Evolutionary conservation across 192 early-diverging fungal species (phyloP), one percentile per base, ranked within the genome.

Genomic region (Backusella australiensis): DNA sequence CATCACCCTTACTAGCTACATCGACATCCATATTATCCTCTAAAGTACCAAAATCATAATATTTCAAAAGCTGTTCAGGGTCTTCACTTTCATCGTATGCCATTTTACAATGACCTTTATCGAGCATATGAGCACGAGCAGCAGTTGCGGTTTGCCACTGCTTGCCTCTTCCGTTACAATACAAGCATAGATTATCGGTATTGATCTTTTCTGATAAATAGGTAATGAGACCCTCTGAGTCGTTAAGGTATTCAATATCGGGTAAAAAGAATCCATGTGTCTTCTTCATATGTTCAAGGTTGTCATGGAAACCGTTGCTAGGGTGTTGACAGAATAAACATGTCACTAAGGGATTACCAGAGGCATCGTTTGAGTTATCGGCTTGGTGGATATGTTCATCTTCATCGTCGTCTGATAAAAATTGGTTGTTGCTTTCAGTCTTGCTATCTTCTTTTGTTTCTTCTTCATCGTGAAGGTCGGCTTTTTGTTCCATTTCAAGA

Each of bases 81-180:
- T 99, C 96, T 5, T 91, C 91, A 44, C 93, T 94, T 63, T 93
- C 91, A 77, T 98, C 96, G 78, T 98, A 98, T 19, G 91, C 90
- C 72, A 99, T 94, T 85, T 96, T 98, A 82, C 93, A 95, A 83
- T 99, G 98, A 9, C 96, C 96, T 85, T 95, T 96, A 82, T 94
- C 93, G 42, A 86, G 77, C 97, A 99, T 99, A 77, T 99, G 98
- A 68, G 86, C 88, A 70, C 95, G 86, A 36, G 97, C 96, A 42
- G 96, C 96, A 71, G 96, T 95, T 63, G 96, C 74, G 34, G 84
- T 91, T 77, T 94, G 91, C 85, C 94, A 86, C 71, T 89, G 86
- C n/a, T 92, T 87, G 1, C 96, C 96, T 73, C 91, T 92, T 26
- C 94, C 96, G 75, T 96, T 96, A 85, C 98, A 99, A 85, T 91